Conservation (phyloP, 2,329 filamentous ascomycete species). For the Pseudocercospora ulei region DNA sequence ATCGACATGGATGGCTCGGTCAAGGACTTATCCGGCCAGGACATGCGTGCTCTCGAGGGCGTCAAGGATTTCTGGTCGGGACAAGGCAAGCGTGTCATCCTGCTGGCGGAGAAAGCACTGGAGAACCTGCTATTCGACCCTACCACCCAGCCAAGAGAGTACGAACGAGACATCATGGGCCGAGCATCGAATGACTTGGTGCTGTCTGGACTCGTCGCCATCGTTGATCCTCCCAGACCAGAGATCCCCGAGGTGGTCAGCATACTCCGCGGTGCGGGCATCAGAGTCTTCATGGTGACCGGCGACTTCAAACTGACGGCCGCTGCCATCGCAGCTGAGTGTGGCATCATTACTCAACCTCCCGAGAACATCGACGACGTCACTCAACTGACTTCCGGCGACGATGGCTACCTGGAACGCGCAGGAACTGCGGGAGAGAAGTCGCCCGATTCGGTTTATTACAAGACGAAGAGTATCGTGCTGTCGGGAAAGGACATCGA, state of each 20-base stretch:
- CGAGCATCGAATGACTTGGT: conserved; percentile 42
- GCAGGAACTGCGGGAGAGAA: conserved; percentile 22
- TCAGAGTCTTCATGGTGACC: conserved; percentile 73
- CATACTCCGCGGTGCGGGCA: conserved; percentile 59
- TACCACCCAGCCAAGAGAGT: conserved; percentile 45
- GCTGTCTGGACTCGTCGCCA: conserved; percentile 49
- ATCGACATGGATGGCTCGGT: conserved; percentile 49
- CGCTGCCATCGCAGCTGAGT: conserved; percentile 60
- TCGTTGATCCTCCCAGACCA: conserved; percentile 51
- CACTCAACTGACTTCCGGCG: conserved; percentile 41
- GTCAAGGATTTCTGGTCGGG: conserved; percentile 61
- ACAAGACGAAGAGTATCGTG: conserved; percentile 41
- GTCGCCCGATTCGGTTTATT: conserved; percentile 9
- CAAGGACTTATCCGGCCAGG: conserved; percentile 45
- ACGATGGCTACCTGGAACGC: conserved; percentile 28
- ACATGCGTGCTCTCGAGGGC: conserved; percentile 46
- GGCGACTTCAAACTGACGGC: conserved; percentile 69
- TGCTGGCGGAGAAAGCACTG: conserved; percentile 48
- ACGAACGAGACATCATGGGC: conserved; percentile 50
- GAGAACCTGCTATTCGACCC: conserved; percentile 50
- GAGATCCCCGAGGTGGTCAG: conserved; percentile 51
- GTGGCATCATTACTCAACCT: conserved; percentile 56
- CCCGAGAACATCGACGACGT: conserved; percentile 46
- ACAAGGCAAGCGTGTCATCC: conserved; percentile 59
- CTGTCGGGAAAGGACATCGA: conserved; percentile 58